These are phyloP conservation scores for Saccharomyces cerevisiae DNA, from an alignment of 805 yeast genomes.

Conservation along the genomic window DNA sequence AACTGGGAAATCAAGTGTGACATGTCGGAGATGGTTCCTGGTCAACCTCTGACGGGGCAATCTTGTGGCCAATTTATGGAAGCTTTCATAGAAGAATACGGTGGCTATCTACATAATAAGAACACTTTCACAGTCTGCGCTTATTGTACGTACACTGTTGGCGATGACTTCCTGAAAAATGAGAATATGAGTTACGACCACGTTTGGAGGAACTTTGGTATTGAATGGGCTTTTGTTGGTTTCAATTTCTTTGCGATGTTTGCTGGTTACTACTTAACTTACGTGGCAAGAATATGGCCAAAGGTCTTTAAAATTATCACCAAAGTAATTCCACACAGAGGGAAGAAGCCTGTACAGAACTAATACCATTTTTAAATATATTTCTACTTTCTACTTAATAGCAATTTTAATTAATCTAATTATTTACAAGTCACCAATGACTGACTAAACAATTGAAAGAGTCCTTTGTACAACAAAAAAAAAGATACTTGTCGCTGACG, in stretches of 20 bases:
- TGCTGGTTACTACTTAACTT: slow-evolving; percentile 17
- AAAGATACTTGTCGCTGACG: slow-evolving; percentile 2
- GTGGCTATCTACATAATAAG: slow-evolving; percentile 51
- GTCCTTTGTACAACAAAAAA: background rate
- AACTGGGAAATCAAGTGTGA: slow-evolving; percentile 45
- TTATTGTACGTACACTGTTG: slow-evolving; percentile 34
- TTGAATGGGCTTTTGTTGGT: slow-evolving; percentile 43
- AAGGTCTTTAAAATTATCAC: slow-evolving; percentile 2
- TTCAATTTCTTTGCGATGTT: slow-evolving; percentile 39
- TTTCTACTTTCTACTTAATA: background rate
- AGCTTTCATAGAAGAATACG: slow-evolving; percentile 33
- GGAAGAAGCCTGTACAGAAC: background rate
- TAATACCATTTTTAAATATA: background rate
- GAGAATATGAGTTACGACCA: slow-evolving; percentile 37
- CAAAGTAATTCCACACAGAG: background rate
- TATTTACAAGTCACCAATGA: background rate
- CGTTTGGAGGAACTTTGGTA: slow-evolving; percentile 57
- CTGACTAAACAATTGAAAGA: background rate
- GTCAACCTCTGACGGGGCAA: slow-evolving; percentile 47
- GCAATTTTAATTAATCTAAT: background rate
- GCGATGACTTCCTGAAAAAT: slow-evolving; percentile 34
- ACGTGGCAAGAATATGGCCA: slow-evolving; percentile 16
- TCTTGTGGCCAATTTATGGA: slow-evolving; percentile 53
- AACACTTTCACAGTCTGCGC: slow-evolving; percentile 35
- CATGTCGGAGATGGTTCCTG: slow-evolving; percentile 39